phyloP scores from a whole-genome alignment of 768 basidiomycete species.

The Amyloporia xantha region DNA sequence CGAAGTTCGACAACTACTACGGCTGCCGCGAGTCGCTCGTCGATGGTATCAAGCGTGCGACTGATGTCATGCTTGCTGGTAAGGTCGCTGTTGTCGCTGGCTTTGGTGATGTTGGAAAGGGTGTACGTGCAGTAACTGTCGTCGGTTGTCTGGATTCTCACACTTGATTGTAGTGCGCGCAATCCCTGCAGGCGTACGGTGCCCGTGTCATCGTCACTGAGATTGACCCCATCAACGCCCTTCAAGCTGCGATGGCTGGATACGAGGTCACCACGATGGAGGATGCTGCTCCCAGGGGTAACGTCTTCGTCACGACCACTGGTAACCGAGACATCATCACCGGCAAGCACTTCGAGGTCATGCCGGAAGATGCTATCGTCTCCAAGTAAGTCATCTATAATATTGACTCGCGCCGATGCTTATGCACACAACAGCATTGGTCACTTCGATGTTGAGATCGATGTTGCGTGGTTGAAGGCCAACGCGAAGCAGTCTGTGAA shows the following conservation, averaged over 20 bases:
- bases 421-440: constrained; percentile 40
- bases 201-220: constrained; percentile 95
- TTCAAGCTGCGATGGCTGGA: constrained; percentile 99
- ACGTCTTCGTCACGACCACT: constrained; percentile 97
- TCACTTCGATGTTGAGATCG: constrained; percentile 87
- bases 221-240: constrained; percentile 99
- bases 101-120: constrained; percentile 98
- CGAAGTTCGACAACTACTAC: constrained; percentile 98
- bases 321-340: constrained; percentile 98
- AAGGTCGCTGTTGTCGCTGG: constrained; percentile 99
- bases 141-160: not conserved
- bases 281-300: constrained; percentile 81
- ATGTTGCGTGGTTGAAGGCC: constrained; percentile 96
- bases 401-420: constrained; percentile 29
- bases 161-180: constrained; percentile 68
- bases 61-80: constrained; percentile 99
- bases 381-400: constrained; percentile 57
- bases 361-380: constrained; percentile 99
- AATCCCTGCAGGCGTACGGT: constrained; percentile 95
- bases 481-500: constrained; percentile 81
- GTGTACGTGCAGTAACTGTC: constrained; percentile 50
- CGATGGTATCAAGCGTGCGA: constrained; percentile 99
- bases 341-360: constrained; percentile 81
- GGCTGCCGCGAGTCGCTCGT: constrained; percentile 99
- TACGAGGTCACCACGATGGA: constrained; percentile 99